Percentiles rank a stretch among this genome's conserved stretches.
Conservation (phyloP, 140 eudicot genomes). For the Eryngium alpinum region DNA sequence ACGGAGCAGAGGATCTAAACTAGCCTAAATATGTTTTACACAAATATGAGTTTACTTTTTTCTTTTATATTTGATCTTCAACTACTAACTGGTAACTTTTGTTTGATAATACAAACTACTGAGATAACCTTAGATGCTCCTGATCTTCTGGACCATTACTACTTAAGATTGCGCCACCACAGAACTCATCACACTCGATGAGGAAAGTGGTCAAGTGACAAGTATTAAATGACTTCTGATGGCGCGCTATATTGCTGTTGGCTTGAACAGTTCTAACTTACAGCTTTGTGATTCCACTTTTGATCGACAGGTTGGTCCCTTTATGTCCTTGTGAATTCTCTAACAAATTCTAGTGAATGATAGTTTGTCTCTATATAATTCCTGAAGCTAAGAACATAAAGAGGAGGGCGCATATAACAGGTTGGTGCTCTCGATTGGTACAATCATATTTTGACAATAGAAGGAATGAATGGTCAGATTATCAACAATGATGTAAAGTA, state of each 20-base stretch:
- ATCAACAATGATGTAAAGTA: constrained; percentile 67
- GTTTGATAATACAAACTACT: constrained; percentile 45
- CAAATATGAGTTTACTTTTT: too few relatives aligned
- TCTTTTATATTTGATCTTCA: too few relatives aligned
- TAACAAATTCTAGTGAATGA: too few relatives aligned
- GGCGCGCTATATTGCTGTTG: constrained; percentile 75
- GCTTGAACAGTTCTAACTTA: constrained; percentile 77
- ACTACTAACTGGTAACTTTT: too few relatives aligned
- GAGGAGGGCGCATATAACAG: constrained; percentile 65
- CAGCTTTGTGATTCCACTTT: constrained; percentile 88
- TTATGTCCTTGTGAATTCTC: too few relatives aligned
- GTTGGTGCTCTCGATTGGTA: constrained; percentile 91
- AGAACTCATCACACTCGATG: constrained; percentile 73
- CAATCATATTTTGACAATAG: constrained; percentile 71
- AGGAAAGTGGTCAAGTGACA: constrained; percentile 79
- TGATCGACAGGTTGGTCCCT: constrained; percentile 56
- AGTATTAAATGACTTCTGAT: constrained; percentile 94
- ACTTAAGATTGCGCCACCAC: constrained; percentile 75
- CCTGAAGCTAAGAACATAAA: constrained; percentile 67
- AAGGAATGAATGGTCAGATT: constrained; percentile 85
- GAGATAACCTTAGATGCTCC: constrained; percentile 96
- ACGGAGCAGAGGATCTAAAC: too few relatives aligned
- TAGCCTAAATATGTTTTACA: too few relatives aligned
- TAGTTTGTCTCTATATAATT: too few relatives aligned
- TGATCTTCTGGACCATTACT: constrained; percentile 78